These are phyloP conservation scores for Diaporthe capsici DNA, from an alignment of 2,329 filamentous ascomycete species.

Conservation along the genomic window DNA sequence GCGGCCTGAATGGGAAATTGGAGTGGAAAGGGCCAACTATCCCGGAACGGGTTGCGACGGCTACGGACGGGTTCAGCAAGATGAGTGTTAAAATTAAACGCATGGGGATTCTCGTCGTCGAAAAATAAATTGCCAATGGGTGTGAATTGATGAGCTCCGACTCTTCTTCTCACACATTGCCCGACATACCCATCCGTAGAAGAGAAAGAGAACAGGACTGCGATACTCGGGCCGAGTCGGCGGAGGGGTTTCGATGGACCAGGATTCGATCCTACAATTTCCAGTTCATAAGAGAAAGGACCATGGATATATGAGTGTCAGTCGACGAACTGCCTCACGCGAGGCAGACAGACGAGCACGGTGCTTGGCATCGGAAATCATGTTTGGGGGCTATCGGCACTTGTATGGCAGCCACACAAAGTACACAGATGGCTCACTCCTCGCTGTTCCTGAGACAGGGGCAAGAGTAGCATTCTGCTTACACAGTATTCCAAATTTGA, in stretches of 20 bases:
- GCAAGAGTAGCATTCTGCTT: not conserved
- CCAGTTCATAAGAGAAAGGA: too few species aligned
- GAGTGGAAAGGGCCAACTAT: constrained; percentile 47
- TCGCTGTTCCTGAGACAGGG: not conserved
- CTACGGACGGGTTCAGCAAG: constrained; percentile 33
- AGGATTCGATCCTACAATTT: not conserved
- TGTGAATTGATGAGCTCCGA: too few species aligned
- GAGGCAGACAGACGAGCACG: not conserved
- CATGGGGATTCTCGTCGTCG: constrained; percentile 35
- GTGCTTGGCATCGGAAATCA: constrained; percentile 12
- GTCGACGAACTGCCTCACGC: not conserved
- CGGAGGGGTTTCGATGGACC: not conserved
- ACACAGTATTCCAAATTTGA: constrained; percentile 1
- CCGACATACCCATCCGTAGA: not conserved
- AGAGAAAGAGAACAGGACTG: too few species aligned
- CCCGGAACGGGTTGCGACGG: constrained; percentile 37
- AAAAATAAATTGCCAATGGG: constrained; percentile 12
- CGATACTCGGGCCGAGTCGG: not conserved
- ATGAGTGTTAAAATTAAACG: constrained; percentile 20
- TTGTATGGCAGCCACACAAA: not conserved
- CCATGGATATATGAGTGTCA: not conserved
- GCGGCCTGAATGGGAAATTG: constrained; percentile 46
- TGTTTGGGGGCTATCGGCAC: not conserved
- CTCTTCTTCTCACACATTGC: too few species aligned
- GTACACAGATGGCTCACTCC: not conserved